Conservation (phyloP, 257 asterid species). For the Solanum raphanifolium region DNA sequence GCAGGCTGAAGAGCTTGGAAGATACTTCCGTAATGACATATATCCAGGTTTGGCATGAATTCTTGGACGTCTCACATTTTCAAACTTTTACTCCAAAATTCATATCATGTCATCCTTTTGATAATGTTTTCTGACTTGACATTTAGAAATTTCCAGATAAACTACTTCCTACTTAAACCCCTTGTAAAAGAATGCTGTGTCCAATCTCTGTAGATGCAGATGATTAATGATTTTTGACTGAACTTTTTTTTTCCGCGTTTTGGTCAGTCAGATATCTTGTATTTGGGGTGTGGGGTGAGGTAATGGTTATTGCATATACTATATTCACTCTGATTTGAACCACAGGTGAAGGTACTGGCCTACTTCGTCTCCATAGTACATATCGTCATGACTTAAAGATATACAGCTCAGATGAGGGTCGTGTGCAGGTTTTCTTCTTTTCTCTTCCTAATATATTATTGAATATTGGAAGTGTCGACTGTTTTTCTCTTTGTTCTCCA, state of each 20-base stretch:
- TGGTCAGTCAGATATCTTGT: background rate
- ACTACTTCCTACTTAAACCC: background rate
- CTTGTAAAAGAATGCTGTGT: background rate
- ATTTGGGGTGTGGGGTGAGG: background rate
- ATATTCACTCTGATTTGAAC: background rate
- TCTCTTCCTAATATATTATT: background rate
- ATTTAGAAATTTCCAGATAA: background rate
- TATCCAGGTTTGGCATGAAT: slow-evolving; percentile 64
- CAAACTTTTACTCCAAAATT: background rate
- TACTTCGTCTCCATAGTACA: slow-evolving; percentile 97
- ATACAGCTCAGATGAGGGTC: slow-evolving; percentile 98
- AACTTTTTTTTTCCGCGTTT: background rate
- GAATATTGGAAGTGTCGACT: background rate
- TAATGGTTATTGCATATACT: background rate
- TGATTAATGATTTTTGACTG: background rate
- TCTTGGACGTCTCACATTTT: background rate
- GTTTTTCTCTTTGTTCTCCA: background rate
- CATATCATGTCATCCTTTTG: background rate
- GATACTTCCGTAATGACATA: slow-evolving; percentile 85
- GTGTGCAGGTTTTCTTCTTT: slow-evolving; percentile 66
- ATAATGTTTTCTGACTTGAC: background rate
- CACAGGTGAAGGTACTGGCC: slow-evolving; percentile 96
- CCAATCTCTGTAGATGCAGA: background rate
- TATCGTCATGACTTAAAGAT: slow-evolving; percentile 93
- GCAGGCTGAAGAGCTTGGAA: slow-evolving; percentile 97